phyloP scores from a whole-genome alignment of 139 green algal genomes.

The Parachlorella kessleri region DNA sequence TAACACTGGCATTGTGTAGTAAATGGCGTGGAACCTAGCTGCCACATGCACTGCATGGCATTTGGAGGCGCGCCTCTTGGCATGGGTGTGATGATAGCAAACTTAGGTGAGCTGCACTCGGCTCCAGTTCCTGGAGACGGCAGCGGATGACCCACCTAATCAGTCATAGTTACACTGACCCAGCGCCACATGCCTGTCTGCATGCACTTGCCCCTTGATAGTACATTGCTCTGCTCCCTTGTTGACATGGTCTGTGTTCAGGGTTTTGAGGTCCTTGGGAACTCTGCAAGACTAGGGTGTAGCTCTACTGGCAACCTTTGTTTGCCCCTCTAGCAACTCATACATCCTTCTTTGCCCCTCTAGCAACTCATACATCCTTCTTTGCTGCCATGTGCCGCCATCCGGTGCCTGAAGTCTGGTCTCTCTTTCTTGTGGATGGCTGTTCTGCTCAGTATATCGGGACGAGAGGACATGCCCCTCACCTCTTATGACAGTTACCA shows the following conservation, averaged over 20 bases:
- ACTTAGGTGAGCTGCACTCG: conserved; percentile 15
- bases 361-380: neutral
- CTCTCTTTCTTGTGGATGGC: too few relatives aligned
- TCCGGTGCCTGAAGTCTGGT: too few relatives aligned
- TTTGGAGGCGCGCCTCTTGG: neutral
- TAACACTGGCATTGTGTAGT: too few relatives aligned
- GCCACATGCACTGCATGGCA: neutral
- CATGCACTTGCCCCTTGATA: neutral
- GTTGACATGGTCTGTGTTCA: too few relatives aligned
- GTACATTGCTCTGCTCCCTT: too few relatives aligned
- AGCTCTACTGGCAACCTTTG: neutral
- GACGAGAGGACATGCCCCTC: too few relatives aligned
- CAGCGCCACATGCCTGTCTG: conserved; percentile 22
- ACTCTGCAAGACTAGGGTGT: neutral
- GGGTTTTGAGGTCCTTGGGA: too few relatives aligned
- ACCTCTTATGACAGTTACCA: too few relatives aligned
- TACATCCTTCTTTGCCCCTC: neutral
- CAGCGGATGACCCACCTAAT: conserved; percentile 24
- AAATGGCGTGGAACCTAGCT: too few relatives aligned
- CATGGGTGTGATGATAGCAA: conserved; percentile 41
- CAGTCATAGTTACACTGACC: conserved; percentile 81
- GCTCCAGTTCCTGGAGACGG: conserved; percentile 20
- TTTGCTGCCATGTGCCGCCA: too few relatives aligned
- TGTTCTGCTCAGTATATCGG: too few relatives aligned
- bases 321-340: neutral